Conservation (phyloP, 2,329 filamentous ascomycete species). For the Ophiostoma montium region DNA sequence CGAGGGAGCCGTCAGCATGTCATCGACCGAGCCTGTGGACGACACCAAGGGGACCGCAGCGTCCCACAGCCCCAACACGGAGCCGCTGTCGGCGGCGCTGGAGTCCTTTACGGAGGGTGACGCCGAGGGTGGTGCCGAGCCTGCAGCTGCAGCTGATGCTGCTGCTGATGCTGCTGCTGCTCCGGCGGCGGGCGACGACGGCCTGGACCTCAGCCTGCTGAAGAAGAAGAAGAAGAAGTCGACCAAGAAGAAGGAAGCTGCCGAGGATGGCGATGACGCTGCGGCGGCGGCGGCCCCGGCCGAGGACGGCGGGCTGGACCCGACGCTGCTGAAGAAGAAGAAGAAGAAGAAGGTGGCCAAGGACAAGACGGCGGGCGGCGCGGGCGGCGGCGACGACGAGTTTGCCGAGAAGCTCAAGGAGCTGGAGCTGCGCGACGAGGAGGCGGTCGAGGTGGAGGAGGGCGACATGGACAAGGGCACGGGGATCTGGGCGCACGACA, state of each 20-base stretch:
- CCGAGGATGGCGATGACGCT: slow-evolving; percentile 27
- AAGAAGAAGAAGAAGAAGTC: slow-evolving; percentile 40
- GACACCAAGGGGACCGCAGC: slow-evolving; percentile 69
- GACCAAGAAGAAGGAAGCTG: slow-evolving; percentile 39
- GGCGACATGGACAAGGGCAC: slow-evolving; percentile 80
- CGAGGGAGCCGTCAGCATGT: slow-evolving; percentile 70
- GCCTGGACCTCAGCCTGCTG: slow-evolving; percentile 52
- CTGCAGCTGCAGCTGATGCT: slow-evolving; percentile 17
- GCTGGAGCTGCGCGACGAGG: slow-evolving; percentile 45
- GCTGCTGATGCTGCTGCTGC: slow-evolving; percentile 18
- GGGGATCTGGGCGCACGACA: slow-evolving; percentile 78
- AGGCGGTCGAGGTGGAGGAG: slow-evolving; percentile 33
- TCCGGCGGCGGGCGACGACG: slow-evolving; percentile 32
- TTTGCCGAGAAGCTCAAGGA: slow-evolving; percentile 48
- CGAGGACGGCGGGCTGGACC: slow-evolving; percentile 41
- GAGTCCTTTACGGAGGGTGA: slow-evolving; percentile 41
- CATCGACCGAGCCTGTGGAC: slow-evolving; percentile 49
- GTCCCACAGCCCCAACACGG: slow-evolving; percentile 54
- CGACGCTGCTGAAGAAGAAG: slow-evolving; percentile 61
- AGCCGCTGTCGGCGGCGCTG: slow-evolving; percentile 36
- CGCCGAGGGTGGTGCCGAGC: slow-evolving; percentile 15
- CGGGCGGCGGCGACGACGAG: slow-evolving; percentile 31
- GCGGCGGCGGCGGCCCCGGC: slow-evolving; percentile 45
- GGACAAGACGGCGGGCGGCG: slow-evolving; percentile 19
- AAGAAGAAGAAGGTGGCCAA: slow-evolving; percentile 63